These are phyloP conservation scores for Chimonanthus salicifolius DNA, from an alignment of 164 flowering plant species.

Conservation along the genomic window DNA sequence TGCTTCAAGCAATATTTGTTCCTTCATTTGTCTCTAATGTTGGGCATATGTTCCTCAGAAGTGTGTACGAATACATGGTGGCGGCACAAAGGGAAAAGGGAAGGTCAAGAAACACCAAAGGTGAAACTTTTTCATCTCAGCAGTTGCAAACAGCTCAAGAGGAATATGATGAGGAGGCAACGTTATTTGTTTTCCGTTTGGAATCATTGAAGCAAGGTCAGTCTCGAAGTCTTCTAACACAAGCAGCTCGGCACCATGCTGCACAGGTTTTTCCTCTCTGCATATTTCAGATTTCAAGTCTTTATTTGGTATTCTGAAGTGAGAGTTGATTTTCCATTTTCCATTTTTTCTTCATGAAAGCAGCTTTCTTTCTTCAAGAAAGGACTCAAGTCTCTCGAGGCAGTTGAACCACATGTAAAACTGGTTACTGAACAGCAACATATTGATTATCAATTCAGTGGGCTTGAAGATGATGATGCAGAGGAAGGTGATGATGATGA, in stretches of 20 bases:
- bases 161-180: slow-evolving; percentile 79
- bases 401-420: slow-evolving; percentile 72
- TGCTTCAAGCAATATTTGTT: slow-evolving; percentile 3
- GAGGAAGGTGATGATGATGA: slow-evolving; percentile 39
- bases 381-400: slow-evolving; percentile 63
- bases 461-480: slow-evolving; percentile 64
- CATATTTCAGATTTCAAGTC: slow-evolving; percentile 4
- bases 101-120: slow-evolving; percentile 49
- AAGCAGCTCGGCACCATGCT: slow-evolving; percentile 95
- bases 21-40: not conserved
- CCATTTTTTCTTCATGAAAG: slow-evolving; percentile 16
- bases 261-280: slow-evolving; percentile 61
- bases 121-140: slow-evolving; percentile 45
- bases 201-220: slow-evolving; percentile 90
- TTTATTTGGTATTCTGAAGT: not conserved
- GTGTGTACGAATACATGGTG: slow-evolving; percentile 49
- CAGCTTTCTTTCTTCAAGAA: slow-evolving; percentile 81
- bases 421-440: slow-evolving; percentile 61
- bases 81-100: slow-evolving; percentile 56
- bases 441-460: slow-evolving; percentile 81
- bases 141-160: slow-evolving; percentile 67
- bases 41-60: slow-evolving; percentile 34
- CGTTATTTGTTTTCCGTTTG: slow-evolving; percentile 76
- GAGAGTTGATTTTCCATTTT: slow-evolving; percentile 1
- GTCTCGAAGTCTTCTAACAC: slow-evolving; percentile 83